phyloP scores from a whole-genome alignment of 768 basidiomycete species.

The Suillus ampliporus region DNA sequence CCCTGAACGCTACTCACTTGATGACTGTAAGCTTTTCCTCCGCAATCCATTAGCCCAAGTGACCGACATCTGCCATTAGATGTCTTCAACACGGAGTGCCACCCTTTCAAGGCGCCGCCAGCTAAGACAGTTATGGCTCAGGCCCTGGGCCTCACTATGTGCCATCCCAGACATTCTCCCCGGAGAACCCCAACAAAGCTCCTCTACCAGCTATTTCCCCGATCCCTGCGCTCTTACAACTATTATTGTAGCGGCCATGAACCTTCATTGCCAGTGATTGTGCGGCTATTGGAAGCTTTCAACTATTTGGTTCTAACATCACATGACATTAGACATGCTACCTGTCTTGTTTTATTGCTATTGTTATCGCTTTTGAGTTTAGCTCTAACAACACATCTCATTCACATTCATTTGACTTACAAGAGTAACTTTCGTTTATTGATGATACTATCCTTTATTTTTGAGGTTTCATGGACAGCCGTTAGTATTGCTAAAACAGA shows the following conservation, averaged over 20 bases:
- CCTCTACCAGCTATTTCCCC: constrained; percentile 15
- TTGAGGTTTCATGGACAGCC: no score
- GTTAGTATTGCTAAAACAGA: no score
- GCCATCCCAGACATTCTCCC: constrained; percentile 1
- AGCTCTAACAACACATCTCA: no score
- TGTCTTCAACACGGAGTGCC: constrained; percentile 76
- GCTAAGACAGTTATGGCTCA: constrained; percentile 45
- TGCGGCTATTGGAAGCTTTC: no score
- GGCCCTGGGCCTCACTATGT: constrained; percentile 4
- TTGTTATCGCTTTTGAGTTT: no score
- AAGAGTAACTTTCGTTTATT: no score
- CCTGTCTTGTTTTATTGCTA: no score
- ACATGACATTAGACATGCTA: no score
- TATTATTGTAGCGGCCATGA: not conserved
- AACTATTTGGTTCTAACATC: no score
- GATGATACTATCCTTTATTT: no score
- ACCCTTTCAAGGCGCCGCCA: constrained; percentile 66
- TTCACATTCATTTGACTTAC: no score
- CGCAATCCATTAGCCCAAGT: not conserved
- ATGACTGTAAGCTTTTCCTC: constrained; percentile 52
- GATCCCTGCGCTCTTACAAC: not conserved
- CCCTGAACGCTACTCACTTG: constrained; percentile 65
- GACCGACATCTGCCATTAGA: constrained; percentile 37
- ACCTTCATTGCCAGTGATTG: no score
- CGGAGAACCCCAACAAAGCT: not conserved